phyloP scores from a whole-genome alignment of 139 green algal species.

The Chlamydomonas incerta region DNA sequence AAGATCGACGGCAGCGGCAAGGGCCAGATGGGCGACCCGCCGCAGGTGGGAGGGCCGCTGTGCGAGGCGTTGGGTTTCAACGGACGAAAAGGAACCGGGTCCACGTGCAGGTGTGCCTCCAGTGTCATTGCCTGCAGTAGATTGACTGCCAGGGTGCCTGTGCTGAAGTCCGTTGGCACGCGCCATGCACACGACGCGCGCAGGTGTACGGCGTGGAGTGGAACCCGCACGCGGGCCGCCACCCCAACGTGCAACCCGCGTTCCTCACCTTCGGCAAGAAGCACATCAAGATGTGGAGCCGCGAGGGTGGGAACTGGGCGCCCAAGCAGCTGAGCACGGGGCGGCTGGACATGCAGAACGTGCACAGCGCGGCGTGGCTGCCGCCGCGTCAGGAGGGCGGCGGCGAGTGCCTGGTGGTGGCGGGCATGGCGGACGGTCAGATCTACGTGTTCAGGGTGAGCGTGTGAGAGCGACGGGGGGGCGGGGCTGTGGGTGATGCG shows the following conservation, averaged over 20 bases:
- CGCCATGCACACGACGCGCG: no score
- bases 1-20: conserved; percentile 52
- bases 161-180: no score
- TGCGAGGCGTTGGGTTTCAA: background rate
- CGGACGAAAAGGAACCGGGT: no score
- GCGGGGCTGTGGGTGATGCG: no score
- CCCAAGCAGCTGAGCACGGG: conserved; percentile 63
- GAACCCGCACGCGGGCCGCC: conserved; percentile 61
- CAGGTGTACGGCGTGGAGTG: conserved; percentile 81
- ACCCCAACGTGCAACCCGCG: conserved; percentile 19
- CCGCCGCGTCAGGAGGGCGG: conserved; percentile 42
- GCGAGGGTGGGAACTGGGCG: conserved; percentile 43
- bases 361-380: conserved; percentile 66
- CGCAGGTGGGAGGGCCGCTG: conserved; percentile 56
- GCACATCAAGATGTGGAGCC: conserved; percentile 71
- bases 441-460: conserved; percentile 75
- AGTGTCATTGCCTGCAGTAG: no score
- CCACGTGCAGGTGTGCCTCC: no score
- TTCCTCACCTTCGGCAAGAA: conserved; percentile 77
- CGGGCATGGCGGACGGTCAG: conserved; percentile 69
- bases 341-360: conserved; percentile 69
- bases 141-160: no score
- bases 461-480: background rate
- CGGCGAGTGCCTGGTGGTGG: conserved; percentile 58
- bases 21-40: conserved; percentile 73